These are phyloP conservation scores for Aspergillus nidulans DNA, from an alignment of 495 filamentous ascomycete species.

Conservation along the genomic window DNA sequence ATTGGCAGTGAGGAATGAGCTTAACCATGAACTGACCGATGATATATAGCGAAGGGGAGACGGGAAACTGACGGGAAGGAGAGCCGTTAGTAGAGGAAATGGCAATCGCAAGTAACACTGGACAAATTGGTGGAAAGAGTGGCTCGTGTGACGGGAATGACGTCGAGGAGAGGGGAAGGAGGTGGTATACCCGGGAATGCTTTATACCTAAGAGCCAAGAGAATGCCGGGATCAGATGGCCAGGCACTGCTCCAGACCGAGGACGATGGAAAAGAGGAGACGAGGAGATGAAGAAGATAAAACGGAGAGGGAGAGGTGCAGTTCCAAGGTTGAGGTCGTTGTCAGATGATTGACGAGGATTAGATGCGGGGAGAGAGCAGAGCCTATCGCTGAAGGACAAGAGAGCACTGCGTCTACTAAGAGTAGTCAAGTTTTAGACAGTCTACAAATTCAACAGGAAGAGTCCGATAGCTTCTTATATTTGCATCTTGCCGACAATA, in stretches of 20 bases:
- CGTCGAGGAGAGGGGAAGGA: slow-evolving; percentile 4
- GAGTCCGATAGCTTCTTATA: slow-evolving; percentile 4
- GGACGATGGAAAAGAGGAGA: slow-evolving; percentile 4
- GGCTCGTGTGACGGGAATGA: slow-evolving; percentile 14
- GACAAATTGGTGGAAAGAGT: background rate
- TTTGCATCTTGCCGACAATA: background rate
- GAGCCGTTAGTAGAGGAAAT: background rate
- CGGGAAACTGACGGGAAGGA: background rate
- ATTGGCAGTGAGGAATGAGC: background rate
- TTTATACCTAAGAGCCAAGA: slow-evolving; percentile 2
- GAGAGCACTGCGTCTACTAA: background rate
- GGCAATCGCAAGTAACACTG: background rate
- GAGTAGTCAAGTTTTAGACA: background rate
- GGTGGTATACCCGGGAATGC: background rate
- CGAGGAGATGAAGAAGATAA: background rate
- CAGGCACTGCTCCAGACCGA: slow-evolving; percentile 4
- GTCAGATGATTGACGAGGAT: slow-evolving; percentile 17
- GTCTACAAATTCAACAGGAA: background rate
- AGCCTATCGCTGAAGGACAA: background rate
- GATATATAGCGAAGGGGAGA: slow-evolving; percentile 6
- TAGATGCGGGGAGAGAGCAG: slow-evolving; percentile 10
- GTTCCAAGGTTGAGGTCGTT: background rate
- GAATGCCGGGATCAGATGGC: background rate
- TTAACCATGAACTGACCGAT: slow-evolving; percentile 17
- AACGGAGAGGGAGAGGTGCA: slow-evolving; percentile 5